phyloP scores from a whole-genome alignment of 306 rosid species.

The Corylus americana region DNA sequence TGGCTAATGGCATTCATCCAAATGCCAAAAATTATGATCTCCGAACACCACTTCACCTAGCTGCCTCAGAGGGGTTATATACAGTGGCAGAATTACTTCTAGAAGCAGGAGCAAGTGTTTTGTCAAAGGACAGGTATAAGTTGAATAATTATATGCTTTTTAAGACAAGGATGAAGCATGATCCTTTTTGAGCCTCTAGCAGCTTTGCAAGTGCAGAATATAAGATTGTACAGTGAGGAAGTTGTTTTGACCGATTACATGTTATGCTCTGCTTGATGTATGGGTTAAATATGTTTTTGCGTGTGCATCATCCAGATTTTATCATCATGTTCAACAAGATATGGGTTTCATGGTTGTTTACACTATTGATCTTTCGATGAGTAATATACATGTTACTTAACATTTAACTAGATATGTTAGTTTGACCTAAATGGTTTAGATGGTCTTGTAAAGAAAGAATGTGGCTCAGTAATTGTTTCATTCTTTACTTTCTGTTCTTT shows the following conservation, averaged over 20 bases:
- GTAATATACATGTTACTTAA: neutral
- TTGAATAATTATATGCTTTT: slow-evolving; percentile 9
- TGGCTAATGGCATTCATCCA: slow-evolving; percentile 55
- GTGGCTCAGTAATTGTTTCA: too few relatives aligned
- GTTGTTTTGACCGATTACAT: neutral
- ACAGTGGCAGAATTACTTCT: slow-evolving; percentile 46
- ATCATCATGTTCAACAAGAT: neutral
- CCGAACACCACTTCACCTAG: slow-evolving; percentile 62
- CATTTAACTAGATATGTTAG: too few relatives aligned
- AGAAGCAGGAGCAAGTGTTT: slow-evolving; percentile 65
- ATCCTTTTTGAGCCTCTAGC: neutral
- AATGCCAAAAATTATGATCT: slow-evolving; percentile 63
- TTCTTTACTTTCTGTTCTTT: too few relatives aligned
- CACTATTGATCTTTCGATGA: neutral
- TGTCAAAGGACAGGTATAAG: slow-evolving; percentile 60
- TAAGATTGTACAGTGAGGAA: neutral
- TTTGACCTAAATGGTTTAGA: too few relatives aligned
- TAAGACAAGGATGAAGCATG: neutral
- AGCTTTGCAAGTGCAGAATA: neutral
- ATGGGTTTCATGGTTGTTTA: neutral
- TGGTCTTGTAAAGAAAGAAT: too few relatives aligned
- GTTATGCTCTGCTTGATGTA: neutral
- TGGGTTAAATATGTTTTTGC: neutral
- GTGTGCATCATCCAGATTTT: neutral
- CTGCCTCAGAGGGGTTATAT: slow-evolving; percentile 62